Base-by-base conservation (phyloP, 805 yeast species). In the Debaryomyces maramus region DNA sequence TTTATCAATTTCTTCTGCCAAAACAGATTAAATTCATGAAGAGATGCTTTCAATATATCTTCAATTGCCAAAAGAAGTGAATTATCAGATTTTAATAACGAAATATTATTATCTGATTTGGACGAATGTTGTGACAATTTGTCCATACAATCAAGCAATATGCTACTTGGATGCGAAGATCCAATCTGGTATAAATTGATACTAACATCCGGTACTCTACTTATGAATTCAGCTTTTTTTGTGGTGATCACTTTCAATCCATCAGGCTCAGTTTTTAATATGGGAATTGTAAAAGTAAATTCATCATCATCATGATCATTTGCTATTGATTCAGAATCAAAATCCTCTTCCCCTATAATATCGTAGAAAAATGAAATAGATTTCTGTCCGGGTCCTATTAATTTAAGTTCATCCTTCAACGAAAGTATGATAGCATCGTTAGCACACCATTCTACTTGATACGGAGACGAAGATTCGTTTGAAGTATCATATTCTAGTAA, bases 1-100 rank as follows among this genome's bases (percentile, higher is more conserved):
- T 80, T 74, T 27, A 93, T 61, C 7, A 91, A 64, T 36, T 77
- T 78, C 57, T 88, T 89, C 52, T 93, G 99, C 83, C 90, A 77
- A 38, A 71, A 67, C 0, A 85, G 75, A 45, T 82, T 88, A 51
- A 88, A 80, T 52, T 91, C 98, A 39, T 81, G 83, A 3, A 79
- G 60, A 0, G 96, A 84, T 0, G 95, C 95, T 2, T 73, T 63
- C 3, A 89, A 73, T 56, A 96, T 87, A 14, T 74, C 77, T 23
- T 73, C 72, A 1, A 91, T 82, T 1, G 97, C 96, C 2, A 64
- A 63, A 0, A 61, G 56, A 17, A 86, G 61, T 14, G 66, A 51
- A 13, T 67, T 64, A 21, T 76, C 73, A 3, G 61, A 43, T 32
- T 46, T 78, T 63, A 46, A 83, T 69, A 42, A 78, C 57, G 60